Percentiles rank a stretch among this genome's conserved stretches.
phyloP scores from a whole-genome alignment of 495 filamentous ascomycete species.

The Parmelia sp. region DNA sequence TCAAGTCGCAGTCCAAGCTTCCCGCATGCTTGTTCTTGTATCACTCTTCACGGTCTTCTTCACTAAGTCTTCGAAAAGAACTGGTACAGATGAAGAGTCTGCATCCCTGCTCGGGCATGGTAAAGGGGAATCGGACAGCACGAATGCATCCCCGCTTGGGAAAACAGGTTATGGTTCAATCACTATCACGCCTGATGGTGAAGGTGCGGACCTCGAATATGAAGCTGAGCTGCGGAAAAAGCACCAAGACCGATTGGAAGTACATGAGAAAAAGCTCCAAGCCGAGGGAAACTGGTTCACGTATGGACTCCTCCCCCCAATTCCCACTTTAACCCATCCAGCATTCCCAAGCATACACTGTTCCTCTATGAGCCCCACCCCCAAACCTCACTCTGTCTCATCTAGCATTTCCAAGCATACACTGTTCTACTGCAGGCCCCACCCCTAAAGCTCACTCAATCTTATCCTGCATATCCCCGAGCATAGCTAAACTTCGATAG shows the following conservation, averaged over 20 bases:
- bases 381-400: background rate
- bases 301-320: slow-evolving; percentile 33
- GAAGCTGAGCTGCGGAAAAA: slow-evolving; percentile 42
- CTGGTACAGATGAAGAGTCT: slow-evolving; percentile 30
- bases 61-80: slow-evolving; percentile 17
- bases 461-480: background rate
- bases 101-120: slow-evolving; percentile 25
- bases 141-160: slow-evolving; percentile 6
- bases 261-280: slow-evolving; percentile 49
- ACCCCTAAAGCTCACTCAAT: background rate
- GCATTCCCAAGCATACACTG: too few species aligned
- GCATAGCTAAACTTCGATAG: background rate
- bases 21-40: slow-evolving; percentile 31
- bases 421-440: too few species aligned
- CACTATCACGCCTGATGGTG: slow-evolving; percentile 8
- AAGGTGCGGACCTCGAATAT: slow-evolving; percentile 25
- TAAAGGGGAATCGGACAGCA: background rate
- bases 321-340: background rate
- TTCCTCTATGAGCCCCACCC: too few species aligned
- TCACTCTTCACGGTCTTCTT: slow-evolving; percentile 28
- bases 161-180: slow-evolving; percentile 26
- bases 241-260: slow-evolving; percentile 21
- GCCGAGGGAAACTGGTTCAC: slow-evolving; percentile 59
- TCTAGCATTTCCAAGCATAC: background rate
- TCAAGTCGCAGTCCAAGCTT: slow-evolving; percentile 23